A percentile compares a stretch with the other conserved stretches of the same genome.
Conservation (phyloP, 2,329 filamentous ascomycete species). For the Chalara sp. region DNA sequence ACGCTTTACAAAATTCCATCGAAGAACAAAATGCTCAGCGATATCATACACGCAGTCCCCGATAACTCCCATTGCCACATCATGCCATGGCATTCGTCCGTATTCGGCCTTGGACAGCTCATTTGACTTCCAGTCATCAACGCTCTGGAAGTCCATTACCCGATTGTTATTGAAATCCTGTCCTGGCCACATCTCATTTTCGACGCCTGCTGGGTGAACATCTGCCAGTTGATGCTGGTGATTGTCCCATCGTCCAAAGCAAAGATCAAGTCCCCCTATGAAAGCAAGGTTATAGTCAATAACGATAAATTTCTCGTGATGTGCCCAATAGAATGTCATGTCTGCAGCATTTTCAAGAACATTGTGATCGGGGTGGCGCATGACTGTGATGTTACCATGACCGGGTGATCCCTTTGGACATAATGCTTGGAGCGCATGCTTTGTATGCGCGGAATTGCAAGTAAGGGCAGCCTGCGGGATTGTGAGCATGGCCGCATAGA, state of each 20-base stretch:
- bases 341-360: conserved; percentile 88
- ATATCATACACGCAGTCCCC: conserved; percentile 90
- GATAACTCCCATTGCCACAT: conserved; percentile 86
- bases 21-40: conserved; percentile 86
- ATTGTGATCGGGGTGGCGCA: conserved; percentile 94
- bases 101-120: conserved; percentile 86
- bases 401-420: conserved; percentile 79
- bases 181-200: conserved; percentile 83
- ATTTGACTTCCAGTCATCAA: conserved; percentile 88
- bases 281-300: conserved; percentile 89
- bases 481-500: conserved; percentile 2
- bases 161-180: conserved; percentile 99
- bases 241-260: conserved; percentile 91
- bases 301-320: conserved; percentile 96
- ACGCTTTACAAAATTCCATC: conserved; percentile 95
- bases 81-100: conserved; percentile 97
- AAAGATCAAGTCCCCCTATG: conserved; percentile 89
- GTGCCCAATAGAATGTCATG: conserved; percentile 97
- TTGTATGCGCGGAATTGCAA: conserved; percentile 90
- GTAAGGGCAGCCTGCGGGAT: conserved; percentile 64
- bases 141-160: conserved; percentile 90
- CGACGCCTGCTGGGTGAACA: conserved; percentile 75
- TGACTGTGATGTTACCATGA: conserved; percentile 79
- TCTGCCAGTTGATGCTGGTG: conserved; percentile 82
- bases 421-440: conserved; percentile 71